phyloP scores from a whole-genome alignment of 495 filamentous ascomycete genomes.

The Achaetomiella virescens region DNA sequence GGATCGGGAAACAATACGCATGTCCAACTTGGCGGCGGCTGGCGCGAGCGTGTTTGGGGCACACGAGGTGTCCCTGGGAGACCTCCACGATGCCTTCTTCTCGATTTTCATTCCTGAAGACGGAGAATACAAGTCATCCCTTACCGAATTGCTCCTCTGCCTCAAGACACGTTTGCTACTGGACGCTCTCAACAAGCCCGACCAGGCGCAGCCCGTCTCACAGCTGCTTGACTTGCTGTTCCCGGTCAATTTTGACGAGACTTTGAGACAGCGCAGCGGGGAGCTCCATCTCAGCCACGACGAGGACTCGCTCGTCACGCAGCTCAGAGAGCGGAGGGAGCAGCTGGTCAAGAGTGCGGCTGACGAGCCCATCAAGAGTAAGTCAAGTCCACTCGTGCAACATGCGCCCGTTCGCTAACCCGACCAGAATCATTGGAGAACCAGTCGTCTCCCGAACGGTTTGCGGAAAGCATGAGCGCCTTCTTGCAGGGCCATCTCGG shows the following conservation, averaged over 20 bases:
- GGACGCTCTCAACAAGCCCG: slow-evolving; percentile 54
- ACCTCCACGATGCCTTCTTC: slow-evolving; percentile 79
- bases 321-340: slow-evolving; percentile 56
- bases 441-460: slow-evolving; percentile 75
- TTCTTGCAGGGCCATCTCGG: slow-evolving; percentile 74
- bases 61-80: slow-evolving; percentile 73
- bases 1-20: slow-evolving; percentile 70
- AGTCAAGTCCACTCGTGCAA: slow-evolving; percentile 4
- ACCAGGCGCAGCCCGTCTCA: slow-evolving; percentile 51
- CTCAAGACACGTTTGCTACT: slow-evolving; percentile 85
- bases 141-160: slow-evolving; percentile 71
- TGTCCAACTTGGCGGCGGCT: slow-evolving; percentile 82
- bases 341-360: slow-evolving; percentile 58
- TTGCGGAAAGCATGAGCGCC: slow-evolving; percentile 63
- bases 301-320: slow-evolving; percentile 68
- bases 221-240: slow-evolving; percentile 70
- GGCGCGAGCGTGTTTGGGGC: slow-evolving; percentile 76
- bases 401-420: slow-evolving; percentile 26
- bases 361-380: slow-evolving; percentile 47
- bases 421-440: slow-evolving; percentile 52
- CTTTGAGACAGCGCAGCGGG: slow-evolving; percentile 57
- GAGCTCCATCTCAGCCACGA: slow-evolving; percentile 58
- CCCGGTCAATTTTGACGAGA: slow-evolving; percentile 59
- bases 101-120: slow-evolving; percentile 77
- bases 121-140: slow-evolving; percentile 40